Evolutionary conservation across 2,329 filamentous ascomycete species (phyloP).

Genomic region (Scytalidium lignicola): DNA sequence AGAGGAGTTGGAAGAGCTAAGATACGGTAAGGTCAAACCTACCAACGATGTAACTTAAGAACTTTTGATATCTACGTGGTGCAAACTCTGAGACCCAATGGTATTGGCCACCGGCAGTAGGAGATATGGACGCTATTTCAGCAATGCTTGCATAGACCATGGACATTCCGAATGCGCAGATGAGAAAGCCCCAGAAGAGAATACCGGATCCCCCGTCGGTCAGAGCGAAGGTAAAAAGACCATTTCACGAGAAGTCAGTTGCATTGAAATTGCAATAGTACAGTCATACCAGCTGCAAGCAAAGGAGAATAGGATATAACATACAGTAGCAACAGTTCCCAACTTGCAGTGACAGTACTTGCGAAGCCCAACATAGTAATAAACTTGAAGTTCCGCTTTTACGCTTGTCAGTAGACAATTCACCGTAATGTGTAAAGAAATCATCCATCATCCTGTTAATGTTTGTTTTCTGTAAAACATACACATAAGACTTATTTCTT

Average conservation of each 20-base stretch:
- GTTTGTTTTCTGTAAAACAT: background rate
- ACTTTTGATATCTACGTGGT: slow-evolving; percentile 40
- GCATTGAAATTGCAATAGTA: slow-evolving; percentile 20
- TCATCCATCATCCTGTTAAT: no score
- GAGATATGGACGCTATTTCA: slow-evolving; percentile 28
- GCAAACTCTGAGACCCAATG: slow-evolving; percentile 51
- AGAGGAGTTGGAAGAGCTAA: no score
- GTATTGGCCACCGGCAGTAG: slow-evolving; percentile 53
- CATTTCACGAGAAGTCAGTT: slow-evolving; percentile 10
- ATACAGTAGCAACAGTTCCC: slow-evolving; percentile 38
- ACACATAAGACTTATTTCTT: slow-evolving; percentile 12
- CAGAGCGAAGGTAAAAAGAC: slow-evolving; percentile 23
- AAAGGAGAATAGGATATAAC: slow-evolving; percentile 20
- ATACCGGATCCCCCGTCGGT: slow-evolving; percentile 17
- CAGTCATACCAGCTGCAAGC: background rate
- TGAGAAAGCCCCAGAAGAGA: slow-evolving; percentile 33
- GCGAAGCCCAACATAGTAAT: slow-evolving; percentile 43
- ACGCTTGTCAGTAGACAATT: slow-evolving; percentile 24
- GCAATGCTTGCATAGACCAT: slow-evolving; percentile 12
- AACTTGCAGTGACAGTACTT: slow-evolving; percentile 39
- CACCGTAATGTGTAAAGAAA: background rate
- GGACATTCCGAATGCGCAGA: slow-evolving; percentile 21
- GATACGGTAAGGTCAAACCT: slow-evolving; percentile 1
- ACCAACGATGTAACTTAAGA: slow-evolving; percentile 47
- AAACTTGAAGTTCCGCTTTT: slow-evolving; percentile 39